Percentiles rank a stretch among this genome's conserved stretches.
Evolutionary conservation across 495 filamentous ascomycete genomes (phyloP).

Genomic region (Lentithecium fluviatile): DNA sequence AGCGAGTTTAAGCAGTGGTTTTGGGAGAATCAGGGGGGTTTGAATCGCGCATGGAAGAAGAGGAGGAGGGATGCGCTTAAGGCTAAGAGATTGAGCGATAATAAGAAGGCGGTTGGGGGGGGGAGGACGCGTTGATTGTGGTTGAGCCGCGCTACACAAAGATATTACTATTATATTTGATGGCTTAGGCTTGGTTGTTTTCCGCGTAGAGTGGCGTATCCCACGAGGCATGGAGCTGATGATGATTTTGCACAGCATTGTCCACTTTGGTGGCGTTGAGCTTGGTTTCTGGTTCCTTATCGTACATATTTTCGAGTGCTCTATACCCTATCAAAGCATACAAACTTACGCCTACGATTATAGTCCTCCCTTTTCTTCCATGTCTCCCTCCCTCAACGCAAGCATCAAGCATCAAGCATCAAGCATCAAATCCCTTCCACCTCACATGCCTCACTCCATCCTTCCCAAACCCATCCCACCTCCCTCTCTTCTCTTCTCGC

Average conservation of each 20-base stretch:
- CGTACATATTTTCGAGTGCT: background rate
- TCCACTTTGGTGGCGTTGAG: no score
- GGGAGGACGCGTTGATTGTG: constrained; percentile 18
- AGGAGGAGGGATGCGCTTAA: constrained; percentile 76
- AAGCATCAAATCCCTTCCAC: constrained; percentile 22
- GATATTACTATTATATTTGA: no score
- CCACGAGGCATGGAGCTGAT: no score
- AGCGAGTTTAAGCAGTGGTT: constrained; percentile 86
- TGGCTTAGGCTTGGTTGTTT: no score
- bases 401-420: no score
- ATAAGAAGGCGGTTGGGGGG: constrained; percentile 48
- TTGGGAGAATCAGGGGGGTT: constrained; percentile 85
- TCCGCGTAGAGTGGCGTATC: no score
- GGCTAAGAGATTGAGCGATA: constrained; percentile 83
- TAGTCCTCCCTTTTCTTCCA: background rate
- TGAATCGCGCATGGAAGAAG: constrained; percentile 89
- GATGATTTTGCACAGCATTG: no score
- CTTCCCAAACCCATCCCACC: constrained; percentile 3
- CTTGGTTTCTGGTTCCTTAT: background rate
- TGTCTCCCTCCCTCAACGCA: background rate
- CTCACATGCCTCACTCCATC: constrained; percentile 14
- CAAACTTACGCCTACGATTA: no score
- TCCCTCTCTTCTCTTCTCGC: background rate
- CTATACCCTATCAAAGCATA: background rate
- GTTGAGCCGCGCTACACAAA: no score